Evolutionary conservation across 2,329 filamentous ascomycete species (phyloP), one percentile per base, ranked within the genome.

Genomic region (Alternaria conjuncta): DNA sequence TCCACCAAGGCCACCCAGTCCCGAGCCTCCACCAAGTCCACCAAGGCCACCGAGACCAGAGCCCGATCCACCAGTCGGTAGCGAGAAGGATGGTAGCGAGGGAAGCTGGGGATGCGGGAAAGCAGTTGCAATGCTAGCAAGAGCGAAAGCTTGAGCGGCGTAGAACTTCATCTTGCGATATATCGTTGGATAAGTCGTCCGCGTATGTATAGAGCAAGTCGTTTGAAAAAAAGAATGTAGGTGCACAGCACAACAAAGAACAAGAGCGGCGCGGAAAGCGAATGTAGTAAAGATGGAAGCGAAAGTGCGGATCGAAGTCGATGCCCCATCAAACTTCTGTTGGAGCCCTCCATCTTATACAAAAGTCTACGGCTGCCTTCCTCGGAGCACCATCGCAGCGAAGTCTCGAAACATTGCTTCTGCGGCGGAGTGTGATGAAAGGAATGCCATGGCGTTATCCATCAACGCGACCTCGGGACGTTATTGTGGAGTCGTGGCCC

Each of bases 111-210:
- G 68, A 41, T 65, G 62, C 20, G 73, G 74, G 20, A 68, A 36
- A 23, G 74, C 75, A 23, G 66, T 69, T 60, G 61, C 66, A 10
- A 71, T 28, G 47, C 73, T 70, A 4, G 67, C 70, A 11, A 76
- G 61, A 36, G 64, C 65, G 18, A 75, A 26, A 32, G 74, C 6
- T 5, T 63, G 64, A 12, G 55, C 62, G 28, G 67, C 60, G 6
- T 68, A 62, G 63, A 71, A 72, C 61, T 71, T 77, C 75, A 76
- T 77, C n/a, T 68, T 71, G 62, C 26, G 4, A 5, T 25, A 3
- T 18, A 6, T 6, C 7, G 5, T 11, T 50, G 9, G 4, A 50
- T 20, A 7, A 43, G 10, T 44, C 4, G 21, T 50, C 10, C 12
- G 25, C 21, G 3, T 50, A 7, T 20, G 25, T 36, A 12, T 28